phyloP scores from a whole-genome alignment of 2,329 filamentous ascomycete genomes.

The Aureobasidium zeae region DNA sequence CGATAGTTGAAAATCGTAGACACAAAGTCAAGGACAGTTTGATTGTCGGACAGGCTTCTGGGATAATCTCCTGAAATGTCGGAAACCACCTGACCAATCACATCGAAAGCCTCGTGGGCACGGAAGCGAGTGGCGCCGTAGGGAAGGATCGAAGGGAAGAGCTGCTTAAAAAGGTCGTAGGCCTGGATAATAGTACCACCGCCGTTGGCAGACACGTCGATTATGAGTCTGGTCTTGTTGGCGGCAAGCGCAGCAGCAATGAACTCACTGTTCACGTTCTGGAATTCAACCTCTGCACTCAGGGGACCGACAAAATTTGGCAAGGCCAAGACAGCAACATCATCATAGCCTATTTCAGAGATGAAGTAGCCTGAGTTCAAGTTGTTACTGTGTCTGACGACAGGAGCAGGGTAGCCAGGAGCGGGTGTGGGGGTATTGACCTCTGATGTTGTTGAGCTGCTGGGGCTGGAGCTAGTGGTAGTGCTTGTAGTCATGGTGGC shows the following conservation, averaged over 20 bases:
- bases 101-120: slow-evolving; percentile 38
- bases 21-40: slow-evolving; percentile 35
- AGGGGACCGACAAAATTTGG: slow-evolving; percentile 33
- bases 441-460: slow-evolving; percentile 14
- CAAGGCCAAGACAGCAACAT: slow-evolving; percentile 38
- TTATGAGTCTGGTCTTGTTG: slow-evolving; percentile 51
- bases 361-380: slow-evolving; percentile 41
- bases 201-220: slow-evolving; percentile 50
- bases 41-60: slow-evolving; percentile 26
- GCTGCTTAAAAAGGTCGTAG: slow-evolving; percentile 52
- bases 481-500: slow-evolving; percentile 16
- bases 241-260: slow-evolving; percentile 37
- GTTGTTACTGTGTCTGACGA: slow-evolving; percentile 33
- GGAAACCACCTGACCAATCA: slow-evolving; percentile 36
- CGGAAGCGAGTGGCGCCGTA: slow-evolving; percentile 45
- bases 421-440: slow-evolving; percentile 21
- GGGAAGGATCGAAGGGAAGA: slow-evolving; percentile 43
- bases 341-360: slow-evolving; percentile 35
- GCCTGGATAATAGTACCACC: slow-evolving; percentile 52
- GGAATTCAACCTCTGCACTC: slow-evolving; percentile 30
- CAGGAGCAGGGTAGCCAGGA: slow-evolving; percentile 37
- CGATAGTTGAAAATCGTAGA: slow-evolving; percentile 40
- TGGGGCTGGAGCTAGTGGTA: slow-evolving; percentile 7
- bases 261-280: slow-evolving; percentile 34
- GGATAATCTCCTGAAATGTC: slow-evolving; percentile 26